Evolutionary conservation across 768 basidiomycete genomes (phyloP), one percentile per base, ranked within the genome.

Genomic region (Leucosporidium yakuticum): DNA sequence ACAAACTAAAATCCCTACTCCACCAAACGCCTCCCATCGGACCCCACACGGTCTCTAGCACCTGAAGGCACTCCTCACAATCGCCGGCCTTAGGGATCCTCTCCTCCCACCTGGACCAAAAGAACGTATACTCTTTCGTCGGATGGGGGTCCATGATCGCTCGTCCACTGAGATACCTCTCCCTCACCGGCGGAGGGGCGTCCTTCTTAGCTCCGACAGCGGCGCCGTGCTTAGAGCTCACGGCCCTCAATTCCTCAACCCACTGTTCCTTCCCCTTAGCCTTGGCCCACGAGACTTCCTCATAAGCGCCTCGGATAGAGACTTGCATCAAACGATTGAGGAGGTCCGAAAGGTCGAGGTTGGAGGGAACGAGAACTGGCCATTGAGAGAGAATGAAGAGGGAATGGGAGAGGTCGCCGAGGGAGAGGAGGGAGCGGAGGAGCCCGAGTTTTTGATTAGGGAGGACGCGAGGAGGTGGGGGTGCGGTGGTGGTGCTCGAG

Each of bases 301-400:
- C 81, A 75, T 91, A 94, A 7, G 95, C 79, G 2, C 85, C 83
- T 2, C 84, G 79, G 19, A 96, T 80, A 0, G 90, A 88, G 67
- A 84, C 80, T 71, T 85, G 84, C 70, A 93, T 78, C 27, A 89
- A 79, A 39, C 91, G 88, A 36, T 96, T 81, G 71, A 96, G 82
- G 55, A 97, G 81, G 77, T 97, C 94, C 12, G 92, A 89, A 60
- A 98, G 82, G 73, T 92, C 88, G 0, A 87, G 85, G 65, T 88
- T 84, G 44, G 87, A 85, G 70, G 91, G 87, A 25, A 88, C 85
- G 56, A 96, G 79, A 88, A 91, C 92, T 7, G 89, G 89, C 77
- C 86, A 92, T 75, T 86, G 87, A 57, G 88, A 84, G 76, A 98
- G 79, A 69, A 98, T 85, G 36, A 86, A 85, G 61, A 91, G 79